Conservation (phyloP, 1,284 basidiomycete genomes). For the Ustilago shanxiensis region DNA sequence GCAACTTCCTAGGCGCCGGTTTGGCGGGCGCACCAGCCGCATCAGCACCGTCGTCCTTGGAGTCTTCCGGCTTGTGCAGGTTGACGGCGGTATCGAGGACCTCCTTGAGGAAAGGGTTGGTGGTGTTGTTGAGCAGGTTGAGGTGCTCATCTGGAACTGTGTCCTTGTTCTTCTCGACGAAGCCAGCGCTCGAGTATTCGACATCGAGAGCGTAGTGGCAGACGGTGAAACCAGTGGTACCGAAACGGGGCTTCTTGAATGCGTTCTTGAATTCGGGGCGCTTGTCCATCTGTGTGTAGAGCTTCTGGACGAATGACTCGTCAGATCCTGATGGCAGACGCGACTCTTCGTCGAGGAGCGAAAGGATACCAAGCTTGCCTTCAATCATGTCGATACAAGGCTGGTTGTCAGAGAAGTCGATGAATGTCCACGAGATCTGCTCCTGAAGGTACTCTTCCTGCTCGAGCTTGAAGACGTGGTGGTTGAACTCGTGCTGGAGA, state of each 20-base stretch:
- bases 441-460: constrained; percentile 99
- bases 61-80: constrained; percentile 52
- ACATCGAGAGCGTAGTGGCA: constrained; percentile 98
- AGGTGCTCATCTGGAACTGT: constrained; percentile 99
- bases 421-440: constrained; percentile 99
- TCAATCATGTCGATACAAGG: constrained; percentile 99
- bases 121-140: constrained; percentile 83
- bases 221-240: constrained; percentile 95
- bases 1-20: constrained; percentile 52
- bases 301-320: constrained; percentile 91
- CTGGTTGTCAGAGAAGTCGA: constrained; percentile 98
- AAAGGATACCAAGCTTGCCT: constrained; percentile 93
- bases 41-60: constrained; percentile 25
- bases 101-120: constrained; percentile 93
- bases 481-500: constrained; percentile 83
- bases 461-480: constrained; percentile 78
- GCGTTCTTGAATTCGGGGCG: constrained; percentile 88
- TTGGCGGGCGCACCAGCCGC: constrained; percentile 27
- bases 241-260: constrained; percentile 98
- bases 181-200: constrained; percentile 97
- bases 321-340: constrained; percentile 95
- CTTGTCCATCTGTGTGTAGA: constrained; percentile 82
- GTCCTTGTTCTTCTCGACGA: constrained; percentile 98
- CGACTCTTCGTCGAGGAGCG: constrained; percentile 97
- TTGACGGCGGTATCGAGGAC: constrained; percentile 78